These are phyloP conservation scores for Chlamydomonas schloesseri DNA, from an alignment of 139 green algal genomes.

Conservation along the genomic window DNA sequence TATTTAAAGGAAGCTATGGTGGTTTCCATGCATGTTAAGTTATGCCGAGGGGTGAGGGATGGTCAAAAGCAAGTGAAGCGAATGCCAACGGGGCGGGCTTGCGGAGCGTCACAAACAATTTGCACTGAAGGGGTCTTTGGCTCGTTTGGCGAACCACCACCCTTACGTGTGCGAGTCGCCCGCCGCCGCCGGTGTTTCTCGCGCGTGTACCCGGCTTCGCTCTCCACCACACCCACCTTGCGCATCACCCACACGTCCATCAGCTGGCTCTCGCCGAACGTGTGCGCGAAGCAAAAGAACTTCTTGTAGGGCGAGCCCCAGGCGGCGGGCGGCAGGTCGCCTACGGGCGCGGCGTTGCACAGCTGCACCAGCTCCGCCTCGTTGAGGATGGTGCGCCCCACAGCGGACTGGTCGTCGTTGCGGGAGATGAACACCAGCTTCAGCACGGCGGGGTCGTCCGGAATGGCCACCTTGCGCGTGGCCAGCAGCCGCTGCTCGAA, in stretches of 20 bases:
- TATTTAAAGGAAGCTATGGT: no score
- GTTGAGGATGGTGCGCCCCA: conserved; percentile 40
- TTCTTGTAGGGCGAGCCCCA: conserved; percentile 32
- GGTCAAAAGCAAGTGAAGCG: no score
- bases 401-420: conserved; percentile 12
- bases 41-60: no score
- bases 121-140: no score
- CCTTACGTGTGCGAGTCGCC: no score
- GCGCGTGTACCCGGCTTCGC: no score
- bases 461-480: background rate
- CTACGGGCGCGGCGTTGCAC: background rate
- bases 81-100: no score
- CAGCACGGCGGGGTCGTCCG: conserved; percentile 1
- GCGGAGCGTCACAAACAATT: no score
- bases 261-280: conserved; percentile 30
- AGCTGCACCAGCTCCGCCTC: conserved; percentile 7
- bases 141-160: no score
- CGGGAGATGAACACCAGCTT: conserved; percentile 25
- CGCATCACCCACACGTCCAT: conserved; percentile 43
- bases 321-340: conserved; percentile 3
- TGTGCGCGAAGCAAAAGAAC: conserved; percentile 36
- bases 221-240: background rate
- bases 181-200: no score
- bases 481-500: conserved; percentile 11
- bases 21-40: no score